Evolutionary conservation across 352 stramenopile genomes (phyloP).

Genomic region (Phytophthora cryptogea): DNA sequence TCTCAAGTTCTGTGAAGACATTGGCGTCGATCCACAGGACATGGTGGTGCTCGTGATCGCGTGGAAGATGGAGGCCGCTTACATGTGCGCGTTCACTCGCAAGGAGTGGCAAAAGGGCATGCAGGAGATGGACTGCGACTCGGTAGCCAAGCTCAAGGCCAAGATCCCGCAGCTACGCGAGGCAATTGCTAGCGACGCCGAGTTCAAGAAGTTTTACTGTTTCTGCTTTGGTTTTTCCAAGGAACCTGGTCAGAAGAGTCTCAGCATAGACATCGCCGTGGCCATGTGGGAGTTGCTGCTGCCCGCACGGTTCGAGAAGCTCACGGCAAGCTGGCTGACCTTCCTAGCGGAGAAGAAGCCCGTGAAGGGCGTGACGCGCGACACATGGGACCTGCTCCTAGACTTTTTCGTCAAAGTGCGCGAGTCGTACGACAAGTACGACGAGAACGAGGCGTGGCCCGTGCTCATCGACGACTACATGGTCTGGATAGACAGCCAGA

Average conservation of each 20-base stretch:
- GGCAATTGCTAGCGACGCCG: conserved; percentile 50
- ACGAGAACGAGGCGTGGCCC: conserved; percentile 90
- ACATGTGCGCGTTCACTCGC: conserved; percentile 87
- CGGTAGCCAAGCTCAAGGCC: conserved; percentile 54
- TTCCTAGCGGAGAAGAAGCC: conserved; percentile 81
- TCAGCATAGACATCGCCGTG: conserved; percentile 83
- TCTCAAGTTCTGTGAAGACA: conserved; percentile 81
- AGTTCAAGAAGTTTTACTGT: conserved; percentile 87
- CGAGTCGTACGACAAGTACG: conserved; percentile 82
- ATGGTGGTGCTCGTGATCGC: conserved; percentile 83
- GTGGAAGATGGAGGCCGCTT: conserved; percentile 87
- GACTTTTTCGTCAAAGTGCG: conserved; percentile 88
- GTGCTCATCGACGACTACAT: conserved; percentile 92
- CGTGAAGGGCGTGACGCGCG: conserved; percentile 81
- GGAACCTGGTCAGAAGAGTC: conserved; percentile 86
- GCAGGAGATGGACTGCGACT: conserved; percentile 79
- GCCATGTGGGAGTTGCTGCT: conserved; percentile 90
- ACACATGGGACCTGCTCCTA: conserved; percentile 87
- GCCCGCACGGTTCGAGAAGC: conserved; percentile 59
- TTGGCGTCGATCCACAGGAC: conserved; percentile 77
- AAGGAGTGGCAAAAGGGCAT: conserved; percentile 86
- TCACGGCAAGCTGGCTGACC: conserved; percentile 71
- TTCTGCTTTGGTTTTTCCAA: conserved; percentile 91
- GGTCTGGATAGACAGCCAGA: conserved; percentile 78
- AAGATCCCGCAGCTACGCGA: conserved; percentile 63